Percentiles rank a stretch among this genome's conserved stretches.
phyloP scores from a whole-genome alignment of 1,284 basidiomycete species.

The Irpex lacteus region DNA sequence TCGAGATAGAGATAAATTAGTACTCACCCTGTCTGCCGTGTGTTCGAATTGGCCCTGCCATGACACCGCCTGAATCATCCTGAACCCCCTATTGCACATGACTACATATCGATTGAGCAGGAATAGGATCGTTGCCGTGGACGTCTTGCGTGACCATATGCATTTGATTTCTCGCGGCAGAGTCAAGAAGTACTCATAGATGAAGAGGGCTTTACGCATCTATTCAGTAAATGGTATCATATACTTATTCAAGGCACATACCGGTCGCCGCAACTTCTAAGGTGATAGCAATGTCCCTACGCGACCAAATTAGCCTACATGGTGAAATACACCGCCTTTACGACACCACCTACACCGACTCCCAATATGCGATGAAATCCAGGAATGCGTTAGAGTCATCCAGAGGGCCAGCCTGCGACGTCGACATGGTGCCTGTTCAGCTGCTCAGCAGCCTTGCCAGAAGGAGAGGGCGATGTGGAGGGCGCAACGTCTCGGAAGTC shows the following conservation, averaged over 20 bases:
- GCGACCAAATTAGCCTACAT: background rate
- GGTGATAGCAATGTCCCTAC: background rate
- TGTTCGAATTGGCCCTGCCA: constrained; percentile 14
- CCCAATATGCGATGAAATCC: background rate
- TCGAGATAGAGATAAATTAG: background rate
- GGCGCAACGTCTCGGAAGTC: background rate
- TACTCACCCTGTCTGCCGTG: constrained; percentile 8
- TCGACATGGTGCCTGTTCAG: background rate
- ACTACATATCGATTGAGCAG: constrained; percentile 15
- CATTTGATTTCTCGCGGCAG: constrained; percentile 1
- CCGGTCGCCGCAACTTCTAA: background rate
- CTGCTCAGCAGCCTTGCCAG: background rate
- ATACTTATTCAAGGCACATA: background rate
- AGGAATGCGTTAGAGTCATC: background rate
- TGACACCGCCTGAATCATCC: constrained; percentile 15
- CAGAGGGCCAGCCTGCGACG: background rate
- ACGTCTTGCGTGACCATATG: background rate
- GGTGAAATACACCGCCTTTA: background rate
- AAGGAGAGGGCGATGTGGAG: background rate
- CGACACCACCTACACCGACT: background rate
- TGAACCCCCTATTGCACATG: constrained; percentile 14
- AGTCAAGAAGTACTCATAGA: constrained; percentile 1
- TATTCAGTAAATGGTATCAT: background rate
- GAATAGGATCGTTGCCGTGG: background rate
- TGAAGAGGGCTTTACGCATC: background rate